These are phyloP conservation scores for Westerdykella aurantiaca DNA, from an alignment of 2,329 filamentous ascomycete species.

Conservation along the genomic window DNA sequence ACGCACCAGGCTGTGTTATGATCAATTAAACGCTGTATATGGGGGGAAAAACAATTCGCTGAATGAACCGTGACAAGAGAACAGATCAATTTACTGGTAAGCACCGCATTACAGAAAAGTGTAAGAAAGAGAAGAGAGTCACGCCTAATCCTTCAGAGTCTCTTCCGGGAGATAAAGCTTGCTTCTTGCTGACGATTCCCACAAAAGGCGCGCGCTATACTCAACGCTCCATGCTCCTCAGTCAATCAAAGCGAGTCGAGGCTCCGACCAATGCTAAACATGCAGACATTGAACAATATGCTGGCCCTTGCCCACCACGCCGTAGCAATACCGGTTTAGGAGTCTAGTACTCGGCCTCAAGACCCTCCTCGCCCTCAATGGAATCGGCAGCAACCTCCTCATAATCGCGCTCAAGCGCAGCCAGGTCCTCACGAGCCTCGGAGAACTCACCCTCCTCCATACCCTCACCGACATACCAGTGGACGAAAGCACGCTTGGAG, in stretches of 20 bases:
- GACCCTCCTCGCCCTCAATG: slow-evolving; percentile 75
- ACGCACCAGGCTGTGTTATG: not conserved
- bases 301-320: slow-evolving; percentile 15
- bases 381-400: slow-evolving; percentile 97
- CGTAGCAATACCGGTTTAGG: slow-evolving; percentile 13
- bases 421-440: slow-evolving; percentile 96
- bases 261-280: slow-evolving; percentile 3
- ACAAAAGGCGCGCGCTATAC: slow-evolving; percentile 8
- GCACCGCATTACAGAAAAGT: slow-evolving; percentile 5
- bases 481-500: slow-evolving; percentile 99
- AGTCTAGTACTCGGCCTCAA: slow-evolving; percentile 83
- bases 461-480: slow-evolving; percentile 99
- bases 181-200: not conserved
- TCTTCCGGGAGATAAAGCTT: slow-evolving; percentile 5
- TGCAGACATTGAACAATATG: slow-evolving; percentile 21
- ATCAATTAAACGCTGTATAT: not conserved
- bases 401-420: slow-evolving; percentile 96
- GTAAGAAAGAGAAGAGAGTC: slow-evolving; percentile 1
- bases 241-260: slow-evolving; percentile 3
- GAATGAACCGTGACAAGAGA: not conserved
- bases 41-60: too few species aligned
- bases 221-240: slow-evolving; percentile 6
- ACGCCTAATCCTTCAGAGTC: slow-evolving; percentile 2
- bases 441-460: slow-evolving; percentile 99
- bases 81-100: slow-evolving; percentile 5